phyloP scores from a whole-genome alignment of 768 basidiomycete genomes.

The Nevesoporus exiguus region DNA sequence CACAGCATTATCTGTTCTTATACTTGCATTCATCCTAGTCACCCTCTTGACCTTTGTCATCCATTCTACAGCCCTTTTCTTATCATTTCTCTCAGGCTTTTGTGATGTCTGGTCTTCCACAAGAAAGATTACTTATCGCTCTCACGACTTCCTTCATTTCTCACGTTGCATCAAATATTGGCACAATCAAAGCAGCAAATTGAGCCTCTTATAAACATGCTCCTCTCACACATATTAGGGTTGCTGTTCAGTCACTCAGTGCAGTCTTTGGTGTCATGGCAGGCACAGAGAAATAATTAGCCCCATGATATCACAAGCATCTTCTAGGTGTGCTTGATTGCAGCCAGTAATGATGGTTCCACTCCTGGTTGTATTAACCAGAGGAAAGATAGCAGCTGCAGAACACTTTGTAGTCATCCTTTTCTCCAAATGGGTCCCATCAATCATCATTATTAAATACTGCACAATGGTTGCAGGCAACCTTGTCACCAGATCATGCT shows the following conservation, averaged over 20 bases:
- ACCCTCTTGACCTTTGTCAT: constrained; percentile 88
- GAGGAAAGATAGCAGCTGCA: constrained; percentile 54
- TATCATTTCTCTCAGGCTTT: constrained; percentile 65
- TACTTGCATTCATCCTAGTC: constrained; percentile 80
- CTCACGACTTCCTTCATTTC: constrained; percentile 78
- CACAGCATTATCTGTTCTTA: constrained; percentile 73
- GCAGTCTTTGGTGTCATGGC: constrained; percentile 73
- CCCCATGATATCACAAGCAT: constrained; percentile 90
- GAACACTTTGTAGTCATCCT: constrained; percentile 24
- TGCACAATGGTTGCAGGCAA: constrained; percentile 10
- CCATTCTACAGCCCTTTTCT: constrained; percentile 86
- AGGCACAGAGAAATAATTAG: constrained; percentile 58
- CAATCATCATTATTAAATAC: constrained; percentile 19
- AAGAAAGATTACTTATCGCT: constrained; percentile 64
- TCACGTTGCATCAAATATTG: constrained; percentile 68
- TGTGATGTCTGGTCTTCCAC: constrained; percentile 61
- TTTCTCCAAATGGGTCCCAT: constrained; percentile 35
- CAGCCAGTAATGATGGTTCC: constrained; percentile 84
- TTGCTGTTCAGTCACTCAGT: constrained; percentile 51
- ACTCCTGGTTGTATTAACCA: constrained; percentile 60
- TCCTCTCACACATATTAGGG: constrained; percentile 42
- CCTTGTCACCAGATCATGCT: constrained; percentile 67
- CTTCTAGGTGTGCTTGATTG: constrained; percentile 96
- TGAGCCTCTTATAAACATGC: constrained; percentile 57
- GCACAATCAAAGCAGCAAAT: constrained; percentile 93